Evolutionary conservation across 495 filamentous ascomycete genomes (phyloP).

Genomic region (Aspergillus indologenus): DNA sequence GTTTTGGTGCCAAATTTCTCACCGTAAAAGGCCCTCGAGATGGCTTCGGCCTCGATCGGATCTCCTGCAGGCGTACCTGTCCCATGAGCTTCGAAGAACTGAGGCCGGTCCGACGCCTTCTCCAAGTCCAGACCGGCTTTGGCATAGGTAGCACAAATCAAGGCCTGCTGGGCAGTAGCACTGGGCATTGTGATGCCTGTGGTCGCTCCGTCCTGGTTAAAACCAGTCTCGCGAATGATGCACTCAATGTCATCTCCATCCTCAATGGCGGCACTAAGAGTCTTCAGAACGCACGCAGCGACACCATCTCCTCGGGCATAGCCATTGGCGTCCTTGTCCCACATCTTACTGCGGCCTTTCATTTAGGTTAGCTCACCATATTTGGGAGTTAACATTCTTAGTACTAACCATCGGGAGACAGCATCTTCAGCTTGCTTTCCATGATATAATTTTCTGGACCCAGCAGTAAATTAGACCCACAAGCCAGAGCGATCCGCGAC

Average conservation of each 20-base stretch:
- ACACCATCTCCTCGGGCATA: constrained; percentile 47
- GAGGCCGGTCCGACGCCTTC: constrained; percentile 17
- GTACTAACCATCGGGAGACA: constrained; percentile 30
- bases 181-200: constrained; percentile 32
- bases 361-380: too few relatives aligned
- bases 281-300: constrained; percentile 39
- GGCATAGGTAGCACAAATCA: constrained; percentile 30
- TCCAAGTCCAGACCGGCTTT: constrained; percentile 27
- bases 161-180: constrained; percentile 19
- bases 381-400: too few relatives aligned
- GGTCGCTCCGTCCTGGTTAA: constrained; percentile 32
- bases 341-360: too few relatives aligned
- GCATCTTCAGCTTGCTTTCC: constrained; percentile 18
- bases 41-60: constrained; percentile 26
- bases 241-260: constrained; percentile 36
- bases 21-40: constrained; percentile 18
- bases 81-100: constrained; percentile 40
- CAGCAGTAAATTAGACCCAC: constrained; percentile 14
- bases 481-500: constrained; percentile 33
- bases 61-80: constrained; percentile 39
- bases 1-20: too few relatives aligned
- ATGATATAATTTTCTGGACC: neutral
- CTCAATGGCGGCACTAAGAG: constrained; percentile 25
- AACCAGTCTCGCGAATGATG: constrained; percentile 29
- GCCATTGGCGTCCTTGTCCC: constrained; percentile 40